Base-by-base conservation (phyloP, 768 basidiomycete species). In the Termitomyces sp. region DNA sequence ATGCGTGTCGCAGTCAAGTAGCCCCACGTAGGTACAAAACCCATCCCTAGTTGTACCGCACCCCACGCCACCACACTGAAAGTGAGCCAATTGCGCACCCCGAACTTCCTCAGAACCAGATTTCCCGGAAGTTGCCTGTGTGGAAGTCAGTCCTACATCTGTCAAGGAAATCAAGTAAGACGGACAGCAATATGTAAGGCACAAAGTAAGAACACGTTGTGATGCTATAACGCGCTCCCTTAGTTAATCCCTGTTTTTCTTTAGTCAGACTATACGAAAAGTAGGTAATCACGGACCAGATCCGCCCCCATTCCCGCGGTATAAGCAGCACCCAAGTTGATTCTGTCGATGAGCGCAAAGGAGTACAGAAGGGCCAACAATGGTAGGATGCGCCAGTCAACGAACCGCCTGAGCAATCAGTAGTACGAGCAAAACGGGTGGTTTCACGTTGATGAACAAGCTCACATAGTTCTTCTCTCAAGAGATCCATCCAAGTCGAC, bases 61-160 rank as follows among this genome's bases (percentile, higher is more conserved):
- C 77, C 79, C 78, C 80, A 82, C 33, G 71, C 71, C 33, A 77
- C 52, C 3, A 75, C 72, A 27, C 71, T 74, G 56, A 75, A 73
- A 2, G 78, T 71, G 42, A 81, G 65, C 73, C 74, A 78, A 60
- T 79, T 77, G 40, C 77, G 74, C 34, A 76, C 75, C 13, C 79
- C 78, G 37, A 79, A 69, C 55, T 69, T 71, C 33, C 76, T 74
- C 27, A 82, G 68, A 20, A 79, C 66, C 13, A 78, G 67, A 62
- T 76, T 80, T 34, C 76, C 76, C 13, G 80, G 80, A 34, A 81
- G 67, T 64, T 81, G 79, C 10, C 79, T 80, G 59, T 22, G 36
- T 39, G 32, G 45, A 46, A n/a, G 4, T 60, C 52, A 63, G 57
- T 24, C 2, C n/a, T 16, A 56, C 30, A 16, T 56, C 20, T 43